Conservation (phyloP, 768 basidiomycete genomes). For the Mycena capillaripes region DNA sequence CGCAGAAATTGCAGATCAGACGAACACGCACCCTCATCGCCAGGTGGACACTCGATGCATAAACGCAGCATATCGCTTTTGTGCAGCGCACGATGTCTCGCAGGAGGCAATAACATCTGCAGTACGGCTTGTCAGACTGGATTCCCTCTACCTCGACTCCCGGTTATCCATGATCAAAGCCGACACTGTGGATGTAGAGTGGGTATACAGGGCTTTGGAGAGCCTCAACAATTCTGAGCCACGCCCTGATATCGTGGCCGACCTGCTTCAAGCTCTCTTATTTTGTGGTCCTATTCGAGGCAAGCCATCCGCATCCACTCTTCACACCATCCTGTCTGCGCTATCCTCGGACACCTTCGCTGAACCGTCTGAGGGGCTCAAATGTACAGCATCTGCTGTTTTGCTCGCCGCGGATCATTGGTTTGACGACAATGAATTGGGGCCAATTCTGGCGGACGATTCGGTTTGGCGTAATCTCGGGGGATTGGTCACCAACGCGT, state of each 20-base stretch:
- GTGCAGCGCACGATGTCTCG: neutral
- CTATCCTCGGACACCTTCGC: neutral
- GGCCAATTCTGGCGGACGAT: neutral
- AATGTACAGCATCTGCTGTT: neutral
- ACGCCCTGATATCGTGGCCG: neutral
- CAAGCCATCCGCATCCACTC: neutral
- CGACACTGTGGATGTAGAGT: neutral
- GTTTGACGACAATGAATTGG: neutral
- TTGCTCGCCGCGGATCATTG: neutral
- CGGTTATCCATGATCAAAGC: neutral
- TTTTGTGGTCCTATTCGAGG: neutral
- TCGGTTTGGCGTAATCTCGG: neutral
- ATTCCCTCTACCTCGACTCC: neutral
- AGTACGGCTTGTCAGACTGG: neutral
- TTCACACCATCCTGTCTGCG: neutral
- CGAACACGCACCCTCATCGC: neutral
- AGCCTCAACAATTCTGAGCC: neutral
- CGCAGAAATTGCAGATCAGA: neutral
- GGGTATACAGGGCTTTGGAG: neutral
- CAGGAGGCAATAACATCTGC: neutral
- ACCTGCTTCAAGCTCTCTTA: neutral
- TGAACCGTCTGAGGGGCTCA: neutral
- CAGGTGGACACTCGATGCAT: neutral
- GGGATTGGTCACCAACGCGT: no score
- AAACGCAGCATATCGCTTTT: neutral